Base-by-base conservation (phyloP, 1,139 yeast genomes). In the Suhomyces terraborum region DNA sequence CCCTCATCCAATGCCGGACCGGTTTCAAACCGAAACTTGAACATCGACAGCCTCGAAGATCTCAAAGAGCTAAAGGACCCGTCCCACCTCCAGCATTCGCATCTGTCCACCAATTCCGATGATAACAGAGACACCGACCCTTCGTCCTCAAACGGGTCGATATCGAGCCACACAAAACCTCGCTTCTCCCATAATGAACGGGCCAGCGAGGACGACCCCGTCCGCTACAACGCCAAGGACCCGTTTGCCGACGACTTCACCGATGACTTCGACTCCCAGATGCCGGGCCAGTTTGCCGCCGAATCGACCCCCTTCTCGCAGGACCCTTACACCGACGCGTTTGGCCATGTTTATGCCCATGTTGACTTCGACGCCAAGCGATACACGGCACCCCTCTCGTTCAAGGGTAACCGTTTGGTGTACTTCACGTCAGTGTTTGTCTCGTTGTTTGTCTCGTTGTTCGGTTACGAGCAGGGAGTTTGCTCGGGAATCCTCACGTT, bases 401-500 rank as follows among this genome's bases (percentile, higher is more conserved):
- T 73, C 53, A 72, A 73, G 49, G 78, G 78, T 7, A 67, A 54
- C 25, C 49, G 59, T 23, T 59, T 82, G 37, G 75, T 82, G 10
- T 88, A 87, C 59, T 84, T 87, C 64, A 87, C 95, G 3, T 80
- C 91, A 1, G 80, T 84, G 8, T 88, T 88, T 61, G 95, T 88
- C 16, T 82, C 91, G 24, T 68, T 87, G 6, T 94, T 95, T 40
- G 95, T 88, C 10, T 83, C 88, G 42, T 69, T 88, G 24, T 88
- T 88, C 59, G 96, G 96, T 4, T 88, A 86, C 62, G 96, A 88
- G 59, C 96, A 88, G 63, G 96, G 96, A 41, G 95, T 88, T 35
- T 86, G 91, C 80, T 80, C 88, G 25, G 93, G 95, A 4, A 80
- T 88, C 33, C 56, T 72, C 36, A 71, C 75, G n/a, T 72, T 64